phyloP scores from a whole-genome alignment of 768 basidiomycete species.

The Kwoniella dendrophila region DNA sequence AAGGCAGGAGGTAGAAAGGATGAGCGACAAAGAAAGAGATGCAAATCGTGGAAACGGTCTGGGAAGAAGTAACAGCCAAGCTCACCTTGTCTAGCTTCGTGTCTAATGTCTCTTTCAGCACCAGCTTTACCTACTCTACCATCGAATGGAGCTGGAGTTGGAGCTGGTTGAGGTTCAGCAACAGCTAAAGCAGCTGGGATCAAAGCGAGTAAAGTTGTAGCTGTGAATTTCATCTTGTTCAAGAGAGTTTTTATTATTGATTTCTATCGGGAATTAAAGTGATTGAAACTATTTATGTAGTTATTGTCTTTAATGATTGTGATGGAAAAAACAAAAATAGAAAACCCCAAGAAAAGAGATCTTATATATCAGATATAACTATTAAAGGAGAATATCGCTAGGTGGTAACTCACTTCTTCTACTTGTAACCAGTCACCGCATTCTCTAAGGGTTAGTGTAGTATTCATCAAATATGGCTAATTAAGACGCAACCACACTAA shows the following conservation, averaged over 20 bases:
- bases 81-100: constrained; percentile 12
- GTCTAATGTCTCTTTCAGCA: constrained; percentile 3
- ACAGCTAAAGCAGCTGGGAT: constrained; percentile 14
- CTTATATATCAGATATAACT: too few relatives aligned
- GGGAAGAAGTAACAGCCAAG: not conserved
- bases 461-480: too few relatives aligned
- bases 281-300: not conserved
- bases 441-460: too few relatives aligned
- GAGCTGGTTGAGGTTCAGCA: constrained; percentile 14
- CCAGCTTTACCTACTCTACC: constrained; percentile 14
- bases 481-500: too few relatives aligned
- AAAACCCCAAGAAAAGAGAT: too few relatives aligned
- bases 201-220: constrained; percentile 8
- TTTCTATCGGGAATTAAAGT: not conserved
- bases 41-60: not conserved
- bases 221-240: constrained; percentile 21
- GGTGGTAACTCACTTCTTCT: too few relatives aligned
- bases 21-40: too few relatives aligned
- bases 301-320: not conserved
- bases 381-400: too few relatives aligned
- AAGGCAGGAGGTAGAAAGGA: too few relatives aligned
- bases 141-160: constrained; percentile 16
- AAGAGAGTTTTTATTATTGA: not conserved
- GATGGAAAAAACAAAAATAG: too few relatives aligned
- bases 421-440: too few relatives aligned